phyloP scores from a whole-genome alignment of 345 rosid genomes.

The Salix viminalis region DNA sequence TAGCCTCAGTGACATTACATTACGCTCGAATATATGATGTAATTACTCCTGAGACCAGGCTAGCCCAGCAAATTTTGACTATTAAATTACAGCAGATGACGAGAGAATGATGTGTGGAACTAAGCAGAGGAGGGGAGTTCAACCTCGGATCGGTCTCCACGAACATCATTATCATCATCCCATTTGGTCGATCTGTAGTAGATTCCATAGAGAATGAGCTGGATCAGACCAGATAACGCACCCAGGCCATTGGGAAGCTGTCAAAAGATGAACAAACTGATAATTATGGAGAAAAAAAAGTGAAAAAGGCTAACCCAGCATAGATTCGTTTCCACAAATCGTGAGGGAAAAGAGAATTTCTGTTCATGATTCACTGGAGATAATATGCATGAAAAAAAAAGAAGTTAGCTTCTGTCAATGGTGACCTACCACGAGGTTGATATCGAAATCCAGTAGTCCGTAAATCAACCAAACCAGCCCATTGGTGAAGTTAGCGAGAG shows the following conservation, averaged over 20 bases:
- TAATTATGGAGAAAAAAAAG: background rate
- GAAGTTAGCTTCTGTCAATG: too few species aligned
- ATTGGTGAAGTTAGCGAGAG: slow-evolving; percentile 48
- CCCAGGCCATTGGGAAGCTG: slow-evolving; percentile 36
- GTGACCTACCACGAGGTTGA: slow-evolving; percentile 45
- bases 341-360: too few species aligned
- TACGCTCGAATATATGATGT: background rate
- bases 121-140: background rate
- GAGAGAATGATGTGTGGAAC: background rate
- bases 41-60: too few species aligned
- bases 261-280: background rate
- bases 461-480: slow-evolving; percentile 57
- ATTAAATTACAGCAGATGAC: background rate
- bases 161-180: slow-evolving; percentile 17
- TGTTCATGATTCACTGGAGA: background rate
- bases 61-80: too few species aligned
- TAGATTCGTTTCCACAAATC: too few species aligned
- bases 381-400: background rate
- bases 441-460: slow-evolving; percentile 54
- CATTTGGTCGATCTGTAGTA: slow-evolving; percentile 46
- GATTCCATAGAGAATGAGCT: slow-evolving; percentile 37
- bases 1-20: background rate
- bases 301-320: too few species aligned
- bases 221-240: slow-evolving; percentile 44
- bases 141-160: background rate